These are phyloP conservation scores for Jamesozyma piceae DNA, from an alignment of 805 yeast genomes.

Conservation along the genomic window DNA sequence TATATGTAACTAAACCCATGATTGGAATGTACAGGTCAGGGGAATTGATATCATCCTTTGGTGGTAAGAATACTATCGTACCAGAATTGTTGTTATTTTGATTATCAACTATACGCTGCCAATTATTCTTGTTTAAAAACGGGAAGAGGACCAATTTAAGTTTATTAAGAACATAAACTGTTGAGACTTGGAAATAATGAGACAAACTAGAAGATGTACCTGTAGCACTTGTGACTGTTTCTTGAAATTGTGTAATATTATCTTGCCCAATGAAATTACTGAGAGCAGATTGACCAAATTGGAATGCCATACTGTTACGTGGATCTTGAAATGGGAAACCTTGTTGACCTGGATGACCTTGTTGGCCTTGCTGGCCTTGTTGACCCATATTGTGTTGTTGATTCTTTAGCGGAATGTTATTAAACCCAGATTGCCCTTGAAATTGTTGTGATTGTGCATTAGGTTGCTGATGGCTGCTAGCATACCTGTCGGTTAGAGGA, in stretches of 20 bases:
- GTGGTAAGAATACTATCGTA: slow-evolving; percentile 39
- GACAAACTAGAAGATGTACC: slow-evolving; percentile 45
- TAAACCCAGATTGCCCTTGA: not conserved
- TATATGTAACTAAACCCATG: slow-evolving; percentile 86
- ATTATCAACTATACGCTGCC: slow-evolving; percentile 52
- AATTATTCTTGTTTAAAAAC: slow-evolving; percentile 67
- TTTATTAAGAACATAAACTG: slow-evolving; percentile 72
- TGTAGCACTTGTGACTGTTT: slow-evolving; percentile 37
- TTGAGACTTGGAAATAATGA: slow-evolving; percentile 86
- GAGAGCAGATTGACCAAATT: slow-evolving; percentile 78
- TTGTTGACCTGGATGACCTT: slow-evolving; percentile 10
- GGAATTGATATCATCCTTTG: slow-evolving; percentile 81
- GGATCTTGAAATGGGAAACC: slow-evolving; percentile 58
- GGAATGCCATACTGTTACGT: slow-evolving; percentile 74
- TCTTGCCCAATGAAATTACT: slow-evolving; percentile 37
- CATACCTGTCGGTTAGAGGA: slow-evolving; percentile 9
- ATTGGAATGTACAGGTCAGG: slow-evolving; percentile 94
- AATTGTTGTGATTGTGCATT: slow-evolving; percentile 12
- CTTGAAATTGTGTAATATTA: slow-evolving; percentile 46
- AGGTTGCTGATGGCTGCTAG: slow-evolving; percentile 27
- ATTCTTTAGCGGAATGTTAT: not conserved
- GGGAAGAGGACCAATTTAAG: slow-evolving; percentile 73
- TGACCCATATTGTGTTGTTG: not conserved
- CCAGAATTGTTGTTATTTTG: slow-evolving; percentile 7
- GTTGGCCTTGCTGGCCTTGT: not conserved